Evolutionary conservation across 2,329 filamentous ascomycete genomes (phyloP), one percentile per base, ranked within the genome.

Genomic region (Nakataea oryzae): DNA sequence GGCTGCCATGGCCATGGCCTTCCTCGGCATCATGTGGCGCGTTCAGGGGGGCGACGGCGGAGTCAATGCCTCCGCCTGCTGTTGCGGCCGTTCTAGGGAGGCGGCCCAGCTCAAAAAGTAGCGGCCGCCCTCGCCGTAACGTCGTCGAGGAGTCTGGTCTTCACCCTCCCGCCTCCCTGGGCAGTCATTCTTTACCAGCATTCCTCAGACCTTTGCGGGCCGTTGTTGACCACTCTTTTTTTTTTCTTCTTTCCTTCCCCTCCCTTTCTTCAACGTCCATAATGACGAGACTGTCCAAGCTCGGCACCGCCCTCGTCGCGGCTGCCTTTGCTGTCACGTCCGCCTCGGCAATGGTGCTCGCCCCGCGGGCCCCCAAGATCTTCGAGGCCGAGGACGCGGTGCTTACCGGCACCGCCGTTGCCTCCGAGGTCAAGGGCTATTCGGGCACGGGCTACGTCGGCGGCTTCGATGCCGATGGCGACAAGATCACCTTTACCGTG

Each of bases 401-500:
- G 7, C 69, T 79, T 30, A 71, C 69, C 6, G 78, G 78, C 17
- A 76, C 76, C 11, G 73, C 66, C 2, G 71, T 76, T 63, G 75
- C 70, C 7, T 76, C 72, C 7, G 69, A 73, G 0, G 71, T 74
- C 30, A 63, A 74, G 26, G 78, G 78, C 2, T 80, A 50, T 54
- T 59, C 58, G 78, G 77, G 78, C 17, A 74, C 73, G 21, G 78
- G 78, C 26, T 81, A 80, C 63, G 75, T 80, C 17, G 74, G 75
- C 50, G 74, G 77, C 41, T 80, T 81, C 66, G 76, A 79, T 50
- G 69, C 71, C 5, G 65, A 67, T 8, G 67, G 69, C 5, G 78
- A 80, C 67, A 75, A 75, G 65, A 70, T 81, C 62, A 77, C 73
- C 21, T 79, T 81, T 67, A 74, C 68, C 24, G 64, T 80, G 50